Conservation (phyloP, 306 rosid genomes). For the Prunus davidiana region DNA sequence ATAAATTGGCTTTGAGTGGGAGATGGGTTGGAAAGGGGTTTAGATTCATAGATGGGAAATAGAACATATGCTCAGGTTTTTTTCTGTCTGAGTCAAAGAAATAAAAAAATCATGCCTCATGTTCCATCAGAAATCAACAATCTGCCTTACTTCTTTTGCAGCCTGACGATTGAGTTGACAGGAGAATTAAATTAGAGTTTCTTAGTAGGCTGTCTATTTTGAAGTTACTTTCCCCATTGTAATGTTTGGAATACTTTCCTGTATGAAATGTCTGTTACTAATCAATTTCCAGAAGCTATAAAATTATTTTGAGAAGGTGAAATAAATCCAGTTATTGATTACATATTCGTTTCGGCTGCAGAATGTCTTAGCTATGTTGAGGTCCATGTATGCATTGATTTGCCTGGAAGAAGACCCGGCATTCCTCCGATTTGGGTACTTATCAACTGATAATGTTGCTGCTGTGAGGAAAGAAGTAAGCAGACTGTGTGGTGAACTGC, state of each 20-base stretch:
- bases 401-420: constrained; percentile 79
- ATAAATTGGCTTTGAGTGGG: background rate
- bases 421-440: constrained; percentile 76
- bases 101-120: background rate
- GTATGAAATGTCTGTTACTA: background rate
- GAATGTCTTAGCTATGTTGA: constrained; percentile 58
- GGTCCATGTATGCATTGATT: constrained; percentile 75
- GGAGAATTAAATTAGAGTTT: background rate
- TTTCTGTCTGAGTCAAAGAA: background rate
- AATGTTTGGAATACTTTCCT: background rate
- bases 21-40: background rate
- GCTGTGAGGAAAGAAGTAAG: constrained; percentile 75
- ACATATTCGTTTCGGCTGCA: constrained; percentile 23
- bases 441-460: constrained; percentile 55
- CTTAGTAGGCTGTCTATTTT: background rate
- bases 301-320: no score
- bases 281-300: background rate
- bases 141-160: background rate
- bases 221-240: background rate
- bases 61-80: background rate
- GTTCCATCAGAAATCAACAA: background rate
- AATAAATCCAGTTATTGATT: background rate
- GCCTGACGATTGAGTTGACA: background rate
- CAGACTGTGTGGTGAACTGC: constrained; percentile 62
- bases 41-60: background rate